A percentile compares a stretch with the other conserved stretches of the same genome.
These are phyloP conservation scores for Metschnikowia shivogae DNA, from an alignment of 805 yeast genomes.

Conservation along the genomic window DNA sequence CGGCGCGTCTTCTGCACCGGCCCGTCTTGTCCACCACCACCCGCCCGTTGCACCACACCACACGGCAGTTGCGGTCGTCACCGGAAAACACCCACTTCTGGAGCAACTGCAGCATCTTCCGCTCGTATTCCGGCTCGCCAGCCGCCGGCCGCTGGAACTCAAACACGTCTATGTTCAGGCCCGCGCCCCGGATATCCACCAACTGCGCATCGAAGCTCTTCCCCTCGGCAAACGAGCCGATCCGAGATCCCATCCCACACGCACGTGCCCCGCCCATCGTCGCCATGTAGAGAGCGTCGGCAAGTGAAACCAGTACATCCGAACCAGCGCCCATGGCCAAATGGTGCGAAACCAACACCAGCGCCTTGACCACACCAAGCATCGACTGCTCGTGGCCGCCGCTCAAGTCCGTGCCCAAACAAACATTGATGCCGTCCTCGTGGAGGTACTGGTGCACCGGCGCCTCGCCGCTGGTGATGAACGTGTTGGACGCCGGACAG, in stretches of 20 bases:
- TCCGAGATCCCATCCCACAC: conserved; percentile 47
- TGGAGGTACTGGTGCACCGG: conserved; percentile 57
- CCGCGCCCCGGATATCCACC: conserved; percentile 52
- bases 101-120: conserved; percentile 51
- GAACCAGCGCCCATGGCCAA: conserved; percentile 24
- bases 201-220: conserved; percentile 82
- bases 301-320: conserved; percentile 16
- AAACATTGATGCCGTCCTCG: conserved; percentile 64
- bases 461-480: conserved; percentile 88
- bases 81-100: conserved; percentile 93
- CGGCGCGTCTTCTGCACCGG: too few relatives aligned
- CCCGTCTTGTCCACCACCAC: conserved; percentile 41
- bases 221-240: conserved; percentile 75
- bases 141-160: conserved; percentile 58
- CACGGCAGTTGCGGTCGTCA: conserved; percentile 81
- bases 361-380: conserved; percentile 30
- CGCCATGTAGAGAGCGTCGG: conserved; percentile 74
- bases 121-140: conserved; percentile 12
- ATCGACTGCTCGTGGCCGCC: conserved; percentile 43
- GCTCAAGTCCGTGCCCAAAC: conserved; percentile 50
- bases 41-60: conserved; percentile 82
- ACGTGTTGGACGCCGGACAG: conserved; percentile 89
- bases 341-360: conserved; percentile 40
- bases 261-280: conserved; percentile 89
- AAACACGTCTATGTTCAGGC: conserved; percentile 70